Evolutionary conservation across 208 protist genomes (phyloP).

Genomic region (Phytomonas francai): DNA sequence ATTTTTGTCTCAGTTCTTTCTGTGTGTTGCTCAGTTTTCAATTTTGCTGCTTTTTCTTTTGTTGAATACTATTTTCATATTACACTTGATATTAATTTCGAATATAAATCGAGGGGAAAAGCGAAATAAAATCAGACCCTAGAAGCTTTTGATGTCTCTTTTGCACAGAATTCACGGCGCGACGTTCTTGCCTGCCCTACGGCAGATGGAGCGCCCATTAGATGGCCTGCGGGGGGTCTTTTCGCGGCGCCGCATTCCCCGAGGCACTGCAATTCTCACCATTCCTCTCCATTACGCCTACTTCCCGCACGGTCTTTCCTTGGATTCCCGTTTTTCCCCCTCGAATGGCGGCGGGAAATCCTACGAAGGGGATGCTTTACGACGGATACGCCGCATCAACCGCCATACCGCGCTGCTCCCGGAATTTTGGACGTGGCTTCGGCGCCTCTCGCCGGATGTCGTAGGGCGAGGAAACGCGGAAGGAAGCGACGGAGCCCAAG

Average conservation of each 20-base stretch:
- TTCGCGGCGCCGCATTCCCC: constrained; percentile 14
- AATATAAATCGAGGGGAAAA: no score
- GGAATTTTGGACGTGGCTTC: constrained; percentile 52
- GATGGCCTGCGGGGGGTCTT: constrained; percentile 69
- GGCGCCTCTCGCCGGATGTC: constrained; percentile 34
- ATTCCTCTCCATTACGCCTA: constrained; percentile 56
- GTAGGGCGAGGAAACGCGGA: background rate
- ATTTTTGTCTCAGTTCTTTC: background rate
- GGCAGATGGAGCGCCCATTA: constrained; percentile 17
- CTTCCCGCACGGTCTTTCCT: constrained; percentile 17
- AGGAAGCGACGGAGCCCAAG: no score
- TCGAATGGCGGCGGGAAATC: background rate
- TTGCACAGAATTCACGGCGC: constrained; percentile 20
- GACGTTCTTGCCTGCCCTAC: constrained; percentile 16
- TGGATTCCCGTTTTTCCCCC: background rate
- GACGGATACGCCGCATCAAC: constrained; percentile 44
- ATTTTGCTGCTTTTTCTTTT: background rate
- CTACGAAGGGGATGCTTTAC: background rate
- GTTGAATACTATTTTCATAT: background rate
- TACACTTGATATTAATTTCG: constrained; percentile 7
- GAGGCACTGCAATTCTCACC: constrained; percentile 38
- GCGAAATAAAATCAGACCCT: no score
- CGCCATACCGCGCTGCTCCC: constrained; percentile 41
- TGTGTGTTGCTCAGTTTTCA: background rate
- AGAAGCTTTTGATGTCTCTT: constrained; percentile 14